Conservation (phyloP, 1,139 yeast genomes). For the Diutina sp. region DNA sequence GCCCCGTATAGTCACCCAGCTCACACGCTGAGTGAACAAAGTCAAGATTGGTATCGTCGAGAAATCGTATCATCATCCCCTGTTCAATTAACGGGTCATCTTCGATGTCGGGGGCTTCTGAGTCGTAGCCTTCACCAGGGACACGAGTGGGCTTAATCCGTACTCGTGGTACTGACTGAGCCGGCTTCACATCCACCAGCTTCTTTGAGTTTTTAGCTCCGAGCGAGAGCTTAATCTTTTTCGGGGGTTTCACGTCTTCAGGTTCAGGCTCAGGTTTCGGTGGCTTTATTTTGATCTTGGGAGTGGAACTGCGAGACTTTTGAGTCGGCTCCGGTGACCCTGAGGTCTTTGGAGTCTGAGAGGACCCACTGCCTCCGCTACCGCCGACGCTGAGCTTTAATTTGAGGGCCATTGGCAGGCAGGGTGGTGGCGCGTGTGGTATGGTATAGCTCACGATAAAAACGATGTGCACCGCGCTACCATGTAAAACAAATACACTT, state of each 20-base stretch:
- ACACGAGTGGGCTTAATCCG: slow-evolving; percentile 73
- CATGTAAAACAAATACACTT: too few species aligned
- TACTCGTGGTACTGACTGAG: slow-evolving; percentile 40
- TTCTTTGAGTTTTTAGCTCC: background rate
- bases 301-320: background rate
- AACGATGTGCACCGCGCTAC: background rate
- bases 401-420: background rate
- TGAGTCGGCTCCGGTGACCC: background rate
- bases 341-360: background rate
- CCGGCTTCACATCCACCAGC: background rate
- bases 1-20: slow-evolving; percentile 63
- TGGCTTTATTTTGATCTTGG: slow-evolving; percentile 1
- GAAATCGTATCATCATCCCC: slow-evolving; percentile 66
- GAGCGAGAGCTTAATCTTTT: background rate
- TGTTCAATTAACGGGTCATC: slow-evolving; percentile 90
- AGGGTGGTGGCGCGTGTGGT: background rate
- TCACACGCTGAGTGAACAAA: slow-evolving; percentile 70
- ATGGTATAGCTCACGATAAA: background rate
- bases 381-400: slow-evolving; percentile 1
- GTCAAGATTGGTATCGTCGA: slow-evolving; percentile 71
- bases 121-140: slow-evolving; percentile 94
- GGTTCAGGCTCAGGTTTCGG: background rate
- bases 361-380: background rate
- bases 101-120: slow-evolving; percentile 93
- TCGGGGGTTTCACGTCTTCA: background rate